Evolutionary conservation across 192 early-diverging fungal genomes (phyloP), one percentile per base, ranked within the genome.

Genomic region (Spizellomyces sp.): DNA sequence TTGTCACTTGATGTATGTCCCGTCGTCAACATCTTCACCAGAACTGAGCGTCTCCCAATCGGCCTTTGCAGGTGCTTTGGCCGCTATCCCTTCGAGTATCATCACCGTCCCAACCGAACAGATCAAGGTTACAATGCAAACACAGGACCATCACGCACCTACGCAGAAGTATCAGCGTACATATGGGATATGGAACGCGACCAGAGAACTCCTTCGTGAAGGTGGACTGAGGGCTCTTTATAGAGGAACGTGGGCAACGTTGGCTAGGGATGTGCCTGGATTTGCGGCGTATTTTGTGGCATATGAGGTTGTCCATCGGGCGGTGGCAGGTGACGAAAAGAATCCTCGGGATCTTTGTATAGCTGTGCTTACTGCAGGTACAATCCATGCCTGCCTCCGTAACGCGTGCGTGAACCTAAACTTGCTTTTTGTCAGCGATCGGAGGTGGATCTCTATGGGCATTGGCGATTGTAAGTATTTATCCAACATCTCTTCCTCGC

Each of bases 201-300:
- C 8, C 74, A 80, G 68, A 88, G 90, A 54, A 86, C 17, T 97
- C 64, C 87, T 92, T 75, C 84, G 85, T 66, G 92, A 95, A 69
- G 94, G 93, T 64, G 96, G 96, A 69, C 57, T 99, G 44, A 64
- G 80, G 44, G 86, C 87, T 59, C 85, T 99, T 81, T 99, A 92
- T 88, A 83, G 94, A 73, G 96, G 96, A 58, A 94, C 94, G 14
- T 86, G 90, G 67, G 96, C 95, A 14, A 99, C 96, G n/a, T 85
- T 99, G 48, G 77, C 93, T 58, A 89, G 96, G 66, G 95, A 99
- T 77, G 87, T 88, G 57, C 95, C 95, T 19, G 96, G 95, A 65
- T 94, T 91, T 54, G 94, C 95, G 52, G 94, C 92, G 12, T 96
- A 95, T 81, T 96, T 95, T 86, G 93, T 93, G 66, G 93, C 91